phyloP scores from a whole-genome alignment of 163 green algal species.

The Scenedesmus sp. region DNA sequence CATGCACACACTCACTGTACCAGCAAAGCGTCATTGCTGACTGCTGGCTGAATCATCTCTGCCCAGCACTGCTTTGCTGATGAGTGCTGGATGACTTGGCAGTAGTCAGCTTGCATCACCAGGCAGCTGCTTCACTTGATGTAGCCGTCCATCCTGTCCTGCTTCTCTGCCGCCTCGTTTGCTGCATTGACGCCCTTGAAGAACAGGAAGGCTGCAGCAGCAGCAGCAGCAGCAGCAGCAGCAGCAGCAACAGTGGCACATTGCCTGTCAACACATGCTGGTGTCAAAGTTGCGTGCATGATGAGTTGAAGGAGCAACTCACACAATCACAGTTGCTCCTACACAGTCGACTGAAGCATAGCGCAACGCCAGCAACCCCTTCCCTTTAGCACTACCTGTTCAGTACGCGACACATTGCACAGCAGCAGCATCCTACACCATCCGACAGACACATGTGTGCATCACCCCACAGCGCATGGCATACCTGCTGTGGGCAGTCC shows the following conservation, averaged over 20 bases:
- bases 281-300: too few species aligned
- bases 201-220: constrained; percentile 71
- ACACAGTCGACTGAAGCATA: not conserved
- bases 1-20: not conserved
- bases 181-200: constrained; percentile 73
- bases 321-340: not conserved
- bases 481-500: constrained; percentile 71
- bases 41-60: not conserved
- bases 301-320: too few species aligned
- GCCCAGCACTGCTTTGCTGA: not conserved
- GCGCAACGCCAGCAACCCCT: not conserved
- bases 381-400: not conserved
- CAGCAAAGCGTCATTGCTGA: not conserved
- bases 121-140: constrained; percentile 39
- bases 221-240: not conserved
- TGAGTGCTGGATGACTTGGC: not conserved
- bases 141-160: constrained; percentile 78
- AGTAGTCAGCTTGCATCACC: too few species aligned
- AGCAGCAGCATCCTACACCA: not conserved
- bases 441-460: too few species aligned
- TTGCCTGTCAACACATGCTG: not conserved
- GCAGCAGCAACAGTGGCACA: not conserved
- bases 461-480: not conserved
- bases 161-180: constrained; percentile 72
- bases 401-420: too few species aligned